These are phyloP conservation scores for Penicillium ochrochloron DNA, from an alignment of 495 filamentous ascomycete species.

Conservation along the genomic window DNA sequence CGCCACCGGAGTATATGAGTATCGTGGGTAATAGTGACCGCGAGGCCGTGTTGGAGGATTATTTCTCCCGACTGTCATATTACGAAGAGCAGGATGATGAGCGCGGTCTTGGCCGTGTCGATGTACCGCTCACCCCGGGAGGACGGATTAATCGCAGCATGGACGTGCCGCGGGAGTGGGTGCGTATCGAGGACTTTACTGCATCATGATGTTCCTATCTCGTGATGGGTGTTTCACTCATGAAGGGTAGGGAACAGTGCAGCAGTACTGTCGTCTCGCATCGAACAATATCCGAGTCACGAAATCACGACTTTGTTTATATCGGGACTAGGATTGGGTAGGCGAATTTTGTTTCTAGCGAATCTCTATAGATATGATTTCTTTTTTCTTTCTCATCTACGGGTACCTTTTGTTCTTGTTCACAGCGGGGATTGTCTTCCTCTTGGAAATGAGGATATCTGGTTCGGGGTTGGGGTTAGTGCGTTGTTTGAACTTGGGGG, in stretches of 20 bases:
- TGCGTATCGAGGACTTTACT: conserved; percentile 51
- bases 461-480: conserved; percentile 7
- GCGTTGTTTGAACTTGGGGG: background rate
- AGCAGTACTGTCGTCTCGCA: conserved; percentile 9
- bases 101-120: conserved; percentile 55
- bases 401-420: background rate
- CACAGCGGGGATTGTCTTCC: background rate
- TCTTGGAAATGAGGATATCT: conserved; percentile 7
- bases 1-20: conserved; percentile 84
- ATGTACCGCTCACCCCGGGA: conserved; percentile 71
- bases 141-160: conserved; percentile 72
- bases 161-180: conserved; percentile 61
- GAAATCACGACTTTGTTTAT: conserved; percentile 38
- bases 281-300: conserved; percentile 32
- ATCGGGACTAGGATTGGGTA: conserved; percentile 18
- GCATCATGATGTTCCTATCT: conserved; percentile 21
- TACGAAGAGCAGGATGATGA: conserved; percentile 63
- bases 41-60: conserved; percentile 82
- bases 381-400: background rate
- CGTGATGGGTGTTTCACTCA: background rate
- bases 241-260: background rate
- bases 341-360: conserved; percentile 19
- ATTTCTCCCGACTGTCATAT: conserved; percentile 75
- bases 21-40: conserved; percentile 80
- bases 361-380: conserved; percentile 13